Base-by-base conservation (phyloP, 129 eudicot species). In the Logfia minima region DNA sequence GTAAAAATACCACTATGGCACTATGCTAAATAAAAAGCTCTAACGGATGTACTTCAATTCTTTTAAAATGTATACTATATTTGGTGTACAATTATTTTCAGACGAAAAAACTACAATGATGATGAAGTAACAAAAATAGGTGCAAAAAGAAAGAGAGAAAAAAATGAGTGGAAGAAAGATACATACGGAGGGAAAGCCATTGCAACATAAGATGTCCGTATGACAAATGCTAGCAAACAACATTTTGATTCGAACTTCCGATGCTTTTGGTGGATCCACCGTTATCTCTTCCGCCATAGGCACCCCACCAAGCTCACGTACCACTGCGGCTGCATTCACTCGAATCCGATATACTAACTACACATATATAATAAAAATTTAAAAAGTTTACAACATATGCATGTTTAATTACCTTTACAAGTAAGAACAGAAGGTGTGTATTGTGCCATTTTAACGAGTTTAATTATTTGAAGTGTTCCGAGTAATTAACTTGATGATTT, bases 141-240 rank as follows among this genome's bases (percentile, higher is more conserved):
- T 10, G 13, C 53, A 13, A 45, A 45, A 0, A 34, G 37, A 11
- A 48, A 48, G 13, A 1, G 14, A 14, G 3, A 45, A 0, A 14
- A 13, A 13, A 5, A 3, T 9, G 51, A 1, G 55, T 3, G 6
- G 6, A 14, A 48, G 18, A 14, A 5, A 17, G 9, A 55, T 1
- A 55, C 62, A 1, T 56, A n/a, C 62, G 3, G 24, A 18, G 3
- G 62, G 62, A 17, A 56, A 5, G 0, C 62, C 62, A 6, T 56
- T n/a, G 23, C 22, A n/a, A 56, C 22, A 19, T 19, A 56, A 8
- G 24, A 56, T 2, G 62, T 56, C 62, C 2, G 62, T 56, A 2
- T 56, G 62, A 56, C 62, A 56, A 56, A 56, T 56, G 24, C 62
- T 56, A 18, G 62, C 62, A 56, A 18, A 56, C 62, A 56, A n/a